phyloP scores from a whole-genome alignment of 2,329 filamentous ascomycete genomes.

The Fusarium coffeatum region DNA sequence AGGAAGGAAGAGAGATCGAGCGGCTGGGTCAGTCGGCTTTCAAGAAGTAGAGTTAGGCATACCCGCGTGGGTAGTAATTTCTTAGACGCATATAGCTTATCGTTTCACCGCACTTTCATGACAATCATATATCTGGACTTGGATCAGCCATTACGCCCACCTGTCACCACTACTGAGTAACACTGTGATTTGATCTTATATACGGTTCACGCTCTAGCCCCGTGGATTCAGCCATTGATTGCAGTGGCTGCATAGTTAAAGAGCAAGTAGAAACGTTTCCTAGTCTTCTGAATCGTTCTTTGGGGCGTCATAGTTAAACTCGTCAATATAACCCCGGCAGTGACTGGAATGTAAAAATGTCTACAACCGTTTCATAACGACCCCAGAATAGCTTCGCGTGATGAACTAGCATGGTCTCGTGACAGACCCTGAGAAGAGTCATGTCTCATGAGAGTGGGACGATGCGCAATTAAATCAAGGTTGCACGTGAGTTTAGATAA shows the following conservation, averaged over 20 bases:
- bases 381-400: slow-evolving; percentile 16
- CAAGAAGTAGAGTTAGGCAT: slow-evolving; percentile 52
- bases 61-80: slow-evolving; percentile 15
- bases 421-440: slow-evolving; percentile 19
- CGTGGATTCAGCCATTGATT: background rate
- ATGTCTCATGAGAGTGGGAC: slow-evolving; percentile 29
- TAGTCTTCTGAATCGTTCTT: background rate
- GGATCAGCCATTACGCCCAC: background rate
- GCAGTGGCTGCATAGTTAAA: slow-evolving; percentile 16
- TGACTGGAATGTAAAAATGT: slow-evolving; percentile 15
- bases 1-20: slow-evolving; percentile 82
- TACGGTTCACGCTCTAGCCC: slow-evolving; percentile 13
- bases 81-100: slow-evolving; percentile 10
- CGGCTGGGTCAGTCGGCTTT: slow-evolving; percentile 73
- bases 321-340: slow-evolving; percentile 2
- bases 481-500: slow-evolving; percentile 13
- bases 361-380: slow-evolving; percentile 22
- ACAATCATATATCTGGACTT: background rate
- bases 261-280: background rate
- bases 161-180: background rate
- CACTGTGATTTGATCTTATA: background rate
- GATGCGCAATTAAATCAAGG: slow-evolving; percentile 4
- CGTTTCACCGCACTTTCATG: slow-evolving; percentile 14
- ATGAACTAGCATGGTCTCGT: slow-evolving; percentile 26
- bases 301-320: slow-evolving; percentile 11